phyloP scores from a whole-genome alignment of 306 rosid species.

The Medicago lupulina region DNA sequence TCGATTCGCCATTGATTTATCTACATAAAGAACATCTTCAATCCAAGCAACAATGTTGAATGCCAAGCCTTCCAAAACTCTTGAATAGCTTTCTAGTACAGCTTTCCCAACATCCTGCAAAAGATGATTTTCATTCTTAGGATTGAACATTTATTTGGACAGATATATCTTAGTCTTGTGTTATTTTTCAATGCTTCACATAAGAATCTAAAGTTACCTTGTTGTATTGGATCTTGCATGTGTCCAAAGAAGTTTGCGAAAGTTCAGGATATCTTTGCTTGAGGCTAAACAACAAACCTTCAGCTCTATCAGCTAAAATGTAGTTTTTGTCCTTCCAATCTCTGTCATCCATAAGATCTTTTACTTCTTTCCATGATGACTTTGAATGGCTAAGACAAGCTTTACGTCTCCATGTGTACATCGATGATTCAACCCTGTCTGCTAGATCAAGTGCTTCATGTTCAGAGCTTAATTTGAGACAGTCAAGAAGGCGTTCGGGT shows the following conservation, averaged over 20 bases:
- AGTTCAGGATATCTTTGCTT: slow-evolving; percentile 94
- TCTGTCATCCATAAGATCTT: slow-evolving; percentile 76
- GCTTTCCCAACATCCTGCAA: slow-evolving; percentile 83
- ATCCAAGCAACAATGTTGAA: slow-evolving; percentile 83
- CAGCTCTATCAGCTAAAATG: slow-evolving; percentile 87
- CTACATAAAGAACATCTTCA: slow-evolving; percentile 69
- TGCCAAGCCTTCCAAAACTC: slow-evolving; percentile 74
- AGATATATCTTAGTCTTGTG: neutral
- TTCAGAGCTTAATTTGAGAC: slow-evolving; percentile 73
- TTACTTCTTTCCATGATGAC: slow-evolving; percentile 89
- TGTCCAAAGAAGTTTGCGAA: slow-evolving; percentile 90
- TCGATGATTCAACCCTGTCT: slow-evolving; percentile 89
- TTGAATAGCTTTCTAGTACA: slow-evolving; percentile 73
- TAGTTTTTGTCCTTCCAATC: slow-evolving; percentile 75
- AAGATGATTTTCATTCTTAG: neutral
- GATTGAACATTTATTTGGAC: neutral
- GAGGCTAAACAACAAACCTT: slow-evolving; percentile 67
- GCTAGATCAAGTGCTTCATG: slow-evolving; percentile 94
- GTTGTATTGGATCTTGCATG: slow-evolving; percentile 90
- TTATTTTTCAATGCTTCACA: slow-evolving; percentile 19
- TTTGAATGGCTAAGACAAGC: slow-evolving; percentile 81
- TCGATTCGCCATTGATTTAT: slow-evolving; percentile 54
- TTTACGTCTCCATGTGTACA: slow-evolving; percentile 94
- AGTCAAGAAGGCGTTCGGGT: slow-evolving; percentile 74
- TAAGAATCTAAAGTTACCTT: slow-evolving; percentile 49